Conservation (phyloP, 805 yeast species). For the Pichia kluyveri region DNA sequence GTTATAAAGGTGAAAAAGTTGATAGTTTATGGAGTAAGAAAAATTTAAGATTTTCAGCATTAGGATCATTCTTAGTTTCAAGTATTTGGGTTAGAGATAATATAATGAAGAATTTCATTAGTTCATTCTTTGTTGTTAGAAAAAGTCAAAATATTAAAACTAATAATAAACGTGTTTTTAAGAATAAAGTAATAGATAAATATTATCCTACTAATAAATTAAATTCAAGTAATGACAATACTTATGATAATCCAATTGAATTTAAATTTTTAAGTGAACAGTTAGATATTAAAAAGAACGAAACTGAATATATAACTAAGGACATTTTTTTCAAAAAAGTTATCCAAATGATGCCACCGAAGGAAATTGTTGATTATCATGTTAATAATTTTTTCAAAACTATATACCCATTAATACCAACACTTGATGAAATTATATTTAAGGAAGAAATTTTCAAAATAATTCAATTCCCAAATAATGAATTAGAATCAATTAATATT, state of each 20-base stretch:
- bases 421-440: constrained; percentile 34
- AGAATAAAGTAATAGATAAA: neutral
- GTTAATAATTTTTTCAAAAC: constrained; percentile 29
- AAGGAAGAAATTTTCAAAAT: constrained; percentile 26
- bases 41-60: constrained; percentile 8
- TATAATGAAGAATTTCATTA: constrained; percentile 9
- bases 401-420: constrained; percentile 40
- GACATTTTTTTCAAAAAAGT: constrained; percentile 4
- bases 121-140: constrained; percentile 2
- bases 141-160: neutral
- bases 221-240: neutral
- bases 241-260: neutral
- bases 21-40: constrained; percentile 7
- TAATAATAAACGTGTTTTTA: neutral
- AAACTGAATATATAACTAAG: neutral
- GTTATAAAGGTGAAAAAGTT: constrained; percentile 1
- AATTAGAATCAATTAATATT: constrained; percentile 1
- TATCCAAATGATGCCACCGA: constrained; percentile 19
- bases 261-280: constrained; percentile 5
- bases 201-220: neutral
- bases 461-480: constrained; percentile 12
- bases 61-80: constrained; percentile 8
- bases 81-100: constrained; percentile 14
- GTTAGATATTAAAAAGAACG: neutral
- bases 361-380: constrained; percentile 16